A percentile compares a stretch with the other conserved stretches of the same genome.
These are phyloP conservation scores for Colletotrichum falcatum DNA, from an alignment of 2,329 filamentous ascomycete genomes.

Conservation along the genomic window DNA sequence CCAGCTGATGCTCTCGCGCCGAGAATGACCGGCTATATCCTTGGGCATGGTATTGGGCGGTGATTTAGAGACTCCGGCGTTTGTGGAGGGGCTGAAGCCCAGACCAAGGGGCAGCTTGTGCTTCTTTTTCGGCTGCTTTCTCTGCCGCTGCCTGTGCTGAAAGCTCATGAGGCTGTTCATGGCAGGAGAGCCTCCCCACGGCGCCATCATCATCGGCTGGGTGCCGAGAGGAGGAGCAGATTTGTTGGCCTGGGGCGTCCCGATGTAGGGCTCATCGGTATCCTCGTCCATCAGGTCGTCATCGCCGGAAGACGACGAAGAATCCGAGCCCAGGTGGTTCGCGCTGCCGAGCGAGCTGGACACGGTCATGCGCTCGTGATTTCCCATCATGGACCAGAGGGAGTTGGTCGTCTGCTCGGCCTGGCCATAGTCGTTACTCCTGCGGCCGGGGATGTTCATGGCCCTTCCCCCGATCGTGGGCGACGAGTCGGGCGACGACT, in stretches of 20 bases:
- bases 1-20: slow-evolving; percentile 90
- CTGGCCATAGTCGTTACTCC: slow-evolving; percentile 60
- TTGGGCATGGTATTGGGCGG: slow-evolving; percentile 68
- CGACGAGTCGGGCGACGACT: slow-evolving; percentile 90
- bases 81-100: slow-evolving; percentile 60
- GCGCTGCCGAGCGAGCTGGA: slow-evolving; percentile 85
- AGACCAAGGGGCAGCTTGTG: slow-evolving; percentile 60
- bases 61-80: slow-evolving; percentile 72
- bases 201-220: slow-evolving; percentile 63
- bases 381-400: slow-evolving; percentile 77
- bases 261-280: slow-evolving; percentile 83
- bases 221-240: slow-evolving; percentile 60
- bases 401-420: slow-evolving; percentile 76
- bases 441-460: slow-evolving; percentile 71
- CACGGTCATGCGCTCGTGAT: slow-evolving; percentile 76
- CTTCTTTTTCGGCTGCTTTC: slow-evolving; percentile 74
- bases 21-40: slow-evolving; percentile 60
- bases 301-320: slow-evolving; percentile 79
- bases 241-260: slow-evolving; percentile 82
- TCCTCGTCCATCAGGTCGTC: slow-evolving; percentile 79
- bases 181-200: slow-evolving; percentile 78
- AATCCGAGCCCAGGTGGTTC: slow-evolving; percentile 79
- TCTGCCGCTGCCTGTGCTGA: slow-evolving; percentile 78
- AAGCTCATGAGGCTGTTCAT: slow-evolving; percentile 86
- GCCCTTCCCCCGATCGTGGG: slow-evolving; percentile 80